phyloP scores from a whole-genome alignment of 179 eudicot genomes.

The Patellifolia procumbens region DNA sequence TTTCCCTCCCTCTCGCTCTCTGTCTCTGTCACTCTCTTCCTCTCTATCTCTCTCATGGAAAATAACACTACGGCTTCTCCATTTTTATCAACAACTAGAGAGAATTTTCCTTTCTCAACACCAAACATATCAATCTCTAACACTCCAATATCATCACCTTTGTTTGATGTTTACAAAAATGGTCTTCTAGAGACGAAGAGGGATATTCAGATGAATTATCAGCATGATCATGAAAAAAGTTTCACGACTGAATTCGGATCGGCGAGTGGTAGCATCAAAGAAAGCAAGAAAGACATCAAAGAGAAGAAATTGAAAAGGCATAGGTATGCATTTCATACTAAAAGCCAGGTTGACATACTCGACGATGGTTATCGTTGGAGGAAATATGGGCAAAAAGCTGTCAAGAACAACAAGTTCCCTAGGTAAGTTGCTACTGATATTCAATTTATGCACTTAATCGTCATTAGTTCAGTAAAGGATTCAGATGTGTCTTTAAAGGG shows the following conservation, averaged over 20 bases:
- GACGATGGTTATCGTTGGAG: conserved; percentile 79
- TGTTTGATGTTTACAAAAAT: not conserved
- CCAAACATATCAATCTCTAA: not conserved
- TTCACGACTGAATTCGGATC: conserved; percentile 15
- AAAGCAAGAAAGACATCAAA: conserved; percentile 8
- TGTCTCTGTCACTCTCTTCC: not conserved
- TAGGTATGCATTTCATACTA: conserved; percentile 59
- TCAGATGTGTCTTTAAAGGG: too few relatives aligned
- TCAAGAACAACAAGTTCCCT: conserved; percentile 57
- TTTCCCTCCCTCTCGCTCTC: not conserved
- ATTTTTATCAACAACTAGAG: not conserved
- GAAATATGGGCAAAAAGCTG: conserved; percentile 68
- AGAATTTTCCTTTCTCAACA: conserved; percentile 18
- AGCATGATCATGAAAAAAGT: not conserved
- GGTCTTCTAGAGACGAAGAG: conserved; percentile 1
- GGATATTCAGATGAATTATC: conserved; percentile 9
- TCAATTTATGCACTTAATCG: too few relatives aligned
- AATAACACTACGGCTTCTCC: conserved; percentile 15
- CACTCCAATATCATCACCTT: not conserved
- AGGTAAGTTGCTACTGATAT: conserved; percentile 38
- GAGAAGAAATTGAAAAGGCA: conserved; percentile 41
- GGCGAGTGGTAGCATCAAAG: conserved; percentile 22
- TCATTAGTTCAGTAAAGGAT: too few relatives aligned
- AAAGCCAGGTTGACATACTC: conserved; percentile 56
- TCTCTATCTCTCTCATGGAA: conserved; percentile 15